Percentiles rank a stretch among this genome's conserved stretches.
Evolutionary conservation across 148 eudicot genomes (phyloP).

Genomic region (Camellia japonica): DNA sequence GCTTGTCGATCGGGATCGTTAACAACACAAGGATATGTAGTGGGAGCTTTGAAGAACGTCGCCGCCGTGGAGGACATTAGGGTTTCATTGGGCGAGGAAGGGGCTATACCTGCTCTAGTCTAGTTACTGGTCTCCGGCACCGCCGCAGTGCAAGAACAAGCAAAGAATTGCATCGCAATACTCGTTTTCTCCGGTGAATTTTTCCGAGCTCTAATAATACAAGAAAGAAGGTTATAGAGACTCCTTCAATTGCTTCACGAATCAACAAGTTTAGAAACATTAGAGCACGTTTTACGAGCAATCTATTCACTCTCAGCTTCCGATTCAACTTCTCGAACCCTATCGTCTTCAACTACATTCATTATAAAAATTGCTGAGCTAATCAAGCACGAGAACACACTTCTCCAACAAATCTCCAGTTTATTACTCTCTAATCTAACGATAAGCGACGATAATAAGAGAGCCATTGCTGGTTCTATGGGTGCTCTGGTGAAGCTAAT

Average conservation of each 20-base stretch:
- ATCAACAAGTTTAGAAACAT: conserved; percentile 31
- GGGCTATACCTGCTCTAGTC: conserved; percentile 41
- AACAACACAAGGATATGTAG: conserved; percentile 32
- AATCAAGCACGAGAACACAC: conserved; percentile 40
- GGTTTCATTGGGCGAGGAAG: conserved; percentile 41
- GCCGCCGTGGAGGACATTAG: conserved; percentile 47
- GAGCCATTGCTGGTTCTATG: conserved; percentile 48
- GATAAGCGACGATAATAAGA: conserved; percentile 48
- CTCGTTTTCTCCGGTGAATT: conserved; percentile 42
- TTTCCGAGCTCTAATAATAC: conserved; percentile 33
- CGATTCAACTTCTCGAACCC: conserved; percentile 20
- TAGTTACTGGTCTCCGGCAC: conserved; percentile 40
- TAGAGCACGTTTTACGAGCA: conserved; percentile 58
- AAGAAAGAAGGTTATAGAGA: conserved; percentile 43
- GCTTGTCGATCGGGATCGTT: conserved; percentile 51
- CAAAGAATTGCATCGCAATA: conserved; percentile 53
- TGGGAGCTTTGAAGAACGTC: conserved; percentile 48
- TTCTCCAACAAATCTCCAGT: conserved; percentile 47
- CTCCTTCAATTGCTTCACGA: conserved; percentile 44
- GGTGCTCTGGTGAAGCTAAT: conserved; percentile 51
- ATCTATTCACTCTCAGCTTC: conserved; percentile 40
- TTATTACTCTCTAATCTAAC: conserved; percentile 35
- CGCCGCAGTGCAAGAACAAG: conserved; percentile 35
- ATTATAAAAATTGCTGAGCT: conserved; percentile 39
- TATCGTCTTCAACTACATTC: conserved; percentile 41